Evolutionary conservation across 345 rosid species (phyloP).

Genomic region (Eucalyptus brandiana): DNA sequence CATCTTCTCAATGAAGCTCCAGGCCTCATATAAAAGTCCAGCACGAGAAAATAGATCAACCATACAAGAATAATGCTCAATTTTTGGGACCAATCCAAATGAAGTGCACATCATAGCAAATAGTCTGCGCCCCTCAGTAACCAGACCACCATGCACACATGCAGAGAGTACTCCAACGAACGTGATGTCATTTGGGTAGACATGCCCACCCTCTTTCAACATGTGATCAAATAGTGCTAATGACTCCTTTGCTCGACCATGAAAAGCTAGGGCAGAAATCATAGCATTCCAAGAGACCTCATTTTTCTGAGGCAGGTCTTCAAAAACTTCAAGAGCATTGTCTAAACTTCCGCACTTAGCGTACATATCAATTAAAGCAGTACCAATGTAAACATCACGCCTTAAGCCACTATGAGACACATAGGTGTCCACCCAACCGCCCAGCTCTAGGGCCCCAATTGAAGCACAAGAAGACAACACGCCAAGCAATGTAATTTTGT

Average conservation of each 20-base stretch:
- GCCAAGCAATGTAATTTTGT: constrained; percentile 41
- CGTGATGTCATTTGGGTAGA: constrained; percentile 58
- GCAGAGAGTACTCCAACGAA: constrained; percentile 78
- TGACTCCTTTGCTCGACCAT: constrained; percentile 63
- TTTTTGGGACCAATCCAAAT: constrained; percentile 68
- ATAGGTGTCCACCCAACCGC: constrained; percentile 42
- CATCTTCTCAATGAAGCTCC: constrained; percentile 62
- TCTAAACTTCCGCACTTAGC: constrained; percentile 77
- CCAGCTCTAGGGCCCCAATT: constrained; percentile 71
- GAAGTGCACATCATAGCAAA: constrained; percentile 48
- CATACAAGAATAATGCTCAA: constrained; percentile 87
- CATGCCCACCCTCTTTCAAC: constrained; percentile 20
- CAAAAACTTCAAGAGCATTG: constrained; percentile 58
- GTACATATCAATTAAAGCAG: constrained; percentile 83
- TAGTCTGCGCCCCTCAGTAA: constrained; percentile 42
- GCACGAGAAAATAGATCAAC: constrained; percentile 81
- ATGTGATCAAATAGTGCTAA: constrained; percentile 45
- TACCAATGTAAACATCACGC: constrained; percentile 47
- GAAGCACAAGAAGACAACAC: constrained; percentile 76
- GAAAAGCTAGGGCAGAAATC: constrained; percentile 75
- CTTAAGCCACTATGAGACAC: constrained; percentile 32
- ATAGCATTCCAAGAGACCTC: constrained; percentile 89
- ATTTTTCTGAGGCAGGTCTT: constrained; percentile 54
- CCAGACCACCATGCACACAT: constrained; percentile 85
- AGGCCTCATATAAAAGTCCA: constrained; percentile 65